Evolutionary conservation across 106 monocot species (phyloP), one percentile per base, ranked within the genome.

Genomic region (Platanthera zijinensis): DNA sequence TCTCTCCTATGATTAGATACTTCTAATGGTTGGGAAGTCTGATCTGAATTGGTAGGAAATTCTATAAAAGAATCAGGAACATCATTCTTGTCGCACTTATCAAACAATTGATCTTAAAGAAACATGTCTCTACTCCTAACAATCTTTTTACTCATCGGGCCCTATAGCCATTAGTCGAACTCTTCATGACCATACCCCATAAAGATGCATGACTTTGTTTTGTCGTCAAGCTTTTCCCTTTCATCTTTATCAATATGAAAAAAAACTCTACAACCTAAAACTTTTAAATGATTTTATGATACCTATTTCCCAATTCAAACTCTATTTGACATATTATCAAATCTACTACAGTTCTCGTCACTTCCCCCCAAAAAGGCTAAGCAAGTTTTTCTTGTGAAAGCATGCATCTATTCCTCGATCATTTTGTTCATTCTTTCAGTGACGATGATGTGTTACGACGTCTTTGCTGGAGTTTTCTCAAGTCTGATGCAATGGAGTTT

Each of bases 361-460:
- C 57, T 75, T 75, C 75, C 13, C 1, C 46, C 75, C 75, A 75
- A 17, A 75, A 75, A 14, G 12, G 4, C 2, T 57, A 57, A 0
- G 17, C 45, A 0, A 56, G 8, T 3, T 57, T 45, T 13, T 2
- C 8, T 15, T 0, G 14, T 25, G 6, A 5, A 14, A 75, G n/a
- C 75, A 57, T 75, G 1, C 75, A 14, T 17, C 30, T 75, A 0
- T 1, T 75, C 75, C 75, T 57, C 47, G 47, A 75, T 17, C 32
- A 32, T 32, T 32, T 2, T 32, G 2, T 32, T 32, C 32, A 32
- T 32, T 32, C 32, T 32, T 2, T 75, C 48, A 47, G 17, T 6
- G 0, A 48, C n/a, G 1, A 59, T 15, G 12, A 47, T 49, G 8
- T 48, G 45, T 13, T 75, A 0, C 11, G 48, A 8, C 7, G 12